Percentiles rank a stretch among this genome's conserved stretches.
phyloP scores from a whole-genome alignment of 2,329 filamentous ascomycete species.

The Epicoccum nigrum region DNA sequence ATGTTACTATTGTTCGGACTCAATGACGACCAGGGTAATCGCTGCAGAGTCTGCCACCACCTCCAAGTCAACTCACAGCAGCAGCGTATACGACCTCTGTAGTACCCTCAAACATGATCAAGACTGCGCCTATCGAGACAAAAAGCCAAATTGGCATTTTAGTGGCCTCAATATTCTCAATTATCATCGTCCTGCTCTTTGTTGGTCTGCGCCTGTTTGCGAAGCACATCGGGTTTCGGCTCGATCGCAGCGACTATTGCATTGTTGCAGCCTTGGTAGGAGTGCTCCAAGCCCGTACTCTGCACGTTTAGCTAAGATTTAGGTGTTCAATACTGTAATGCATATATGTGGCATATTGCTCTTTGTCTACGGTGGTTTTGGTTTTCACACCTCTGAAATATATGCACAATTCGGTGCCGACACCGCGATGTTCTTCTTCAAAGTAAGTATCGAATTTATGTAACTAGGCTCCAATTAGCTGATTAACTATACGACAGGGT shows the following conservation, averaged over 20 bases:
- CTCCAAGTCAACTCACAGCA: too few species aligned
- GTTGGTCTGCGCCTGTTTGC: slow-evolving; percentile 19
- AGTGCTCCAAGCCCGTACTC: not conserved
- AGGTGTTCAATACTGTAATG: slow-evolving; percentile 27
- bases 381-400: slow-evolving; percentile 25
- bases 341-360: slow-evolving; percentile 25
- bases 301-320: not conserved
- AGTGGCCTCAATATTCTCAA: not conserved
- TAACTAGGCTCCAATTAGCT: too few species aligned
- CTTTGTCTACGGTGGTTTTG: slow-evolving; percentile 22
- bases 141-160: not conserved
- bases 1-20: too few species aligned
- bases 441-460: too few species aligned
- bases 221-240: slow-evolving; percentile 17
- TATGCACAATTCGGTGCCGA: slow-evolving; percentile 22
- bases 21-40: too few species aligned
- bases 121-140: not conserved
- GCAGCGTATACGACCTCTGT: too few species aligned
- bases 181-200: slow-evolving; percentile 15
- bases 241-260: slow-evolving; percentile 26
- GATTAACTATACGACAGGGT: slow-evolving; percentile 7
- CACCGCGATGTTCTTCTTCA: slow-evolving; percentile 24
- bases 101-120: not conserved
- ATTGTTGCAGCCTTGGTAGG: slow-evolving; percentile 19
- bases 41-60: too few species aligned